Evolutionary conservation across 2,329 filamentous ascomycete genomes (phyloP).

Genomic region (Hymenoscyphus linearis): DNA sequence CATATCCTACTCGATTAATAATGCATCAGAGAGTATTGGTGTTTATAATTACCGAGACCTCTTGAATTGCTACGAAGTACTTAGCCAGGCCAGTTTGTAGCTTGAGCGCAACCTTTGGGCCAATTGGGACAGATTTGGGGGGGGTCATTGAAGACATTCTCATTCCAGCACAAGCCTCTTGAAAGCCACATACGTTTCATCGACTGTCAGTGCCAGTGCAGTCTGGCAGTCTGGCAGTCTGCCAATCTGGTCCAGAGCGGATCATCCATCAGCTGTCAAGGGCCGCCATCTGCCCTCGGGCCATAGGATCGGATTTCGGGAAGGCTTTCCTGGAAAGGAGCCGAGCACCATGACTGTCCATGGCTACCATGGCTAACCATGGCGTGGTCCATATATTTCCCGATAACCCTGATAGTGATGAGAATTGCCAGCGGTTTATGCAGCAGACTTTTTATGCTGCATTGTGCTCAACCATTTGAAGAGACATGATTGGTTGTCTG

Average conservation of each 20-base stretch:
- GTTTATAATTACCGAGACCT: neutral
- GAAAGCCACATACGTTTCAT: constrained; percentile 5
- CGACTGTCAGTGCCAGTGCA: neutral
- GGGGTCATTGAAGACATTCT: too few relatives aligned
- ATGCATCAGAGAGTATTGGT: too few relatives aligned
- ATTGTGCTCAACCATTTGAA: neutral
- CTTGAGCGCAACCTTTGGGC: too few relatives aligned
- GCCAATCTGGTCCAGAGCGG: neutral
- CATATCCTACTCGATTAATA: too few relatives aligned
- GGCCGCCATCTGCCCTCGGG: neutral
- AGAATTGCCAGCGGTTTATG: constrained; percentile 7
- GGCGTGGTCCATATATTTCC: neutral
- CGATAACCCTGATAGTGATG: constrained; percentile 1
- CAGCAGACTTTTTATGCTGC: constrained; percentile 16
- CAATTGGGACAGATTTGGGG: too few relatives aligned
- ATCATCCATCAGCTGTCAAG: neutral
- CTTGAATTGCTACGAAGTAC: neutral
- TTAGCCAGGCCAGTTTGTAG: too few relatives aligned
- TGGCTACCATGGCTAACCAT: neutral
- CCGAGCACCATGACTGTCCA: neutral
- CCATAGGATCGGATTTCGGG: neutral
- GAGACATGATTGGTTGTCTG: neutral
- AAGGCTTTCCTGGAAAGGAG: neutral
- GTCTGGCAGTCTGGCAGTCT: too few relatives aligned
- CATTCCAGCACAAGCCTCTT: neutral